Evolutionary conservation across 1,284 basidiomycete genomes (phyloP), one percentile per base, ranked within the genome.

Genomic region (Tranzscheliella williamsii): DNA sequence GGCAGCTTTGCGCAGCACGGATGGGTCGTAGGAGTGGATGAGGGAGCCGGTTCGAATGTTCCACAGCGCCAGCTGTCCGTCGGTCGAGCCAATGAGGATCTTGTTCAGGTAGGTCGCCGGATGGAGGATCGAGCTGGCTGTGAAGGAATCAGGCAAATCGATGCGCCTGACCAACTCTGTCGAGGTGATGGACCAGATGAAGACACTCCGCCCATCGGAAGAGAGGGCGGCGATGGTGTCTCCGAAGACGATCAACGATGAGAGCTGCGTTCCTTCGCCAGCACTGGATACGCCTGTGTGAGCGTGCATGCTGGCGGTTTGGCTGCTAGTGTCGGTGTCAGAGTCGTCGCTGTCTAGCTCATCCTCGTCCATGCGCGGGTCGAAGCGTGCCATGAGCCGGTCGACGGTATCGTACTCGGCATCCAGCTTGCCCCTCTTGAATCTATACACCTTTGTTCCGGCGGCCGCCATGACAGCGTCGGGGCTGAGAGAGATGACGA

Each of bases 101-200:
- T 98, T 98, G 82, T 99, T 97, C 43, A 99, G 79, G 79, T 98
- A 98, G 4, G 95, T 98, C 1, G 91, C 87, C 1, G 95, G 95
- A 78, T 99, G 95, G 5, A 96, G 82, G 23, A 96, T 79, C 16
- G 83, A 83, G 9, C 85, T 88, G 8, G 94, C 93, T 1, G 86
- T 88, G 77, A 97, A 97, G 5, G 31, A 21, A 5, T 20, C 24
- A 7, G 48, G 57, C 2, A 72, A 45, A 15, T 57, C 45, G 30
- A 76, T 50, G 37, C 40, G 39, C 21, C 51, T 42, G 22, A 54
- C 24, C 5, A 72, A 40, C 30, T 64, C 54, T 6, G 39, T 45
- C 13, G 44, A 56, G 27, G 46, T 30, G 27, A 62, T 48, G 13
- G 89, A 85, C 91, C 91, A 98, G 9, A 88, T 80, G 41, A 91